Base-by-base conservation (phyloP, 495 filamentous ascomycete species). In the Penicillium bialowiezense region DNA sequence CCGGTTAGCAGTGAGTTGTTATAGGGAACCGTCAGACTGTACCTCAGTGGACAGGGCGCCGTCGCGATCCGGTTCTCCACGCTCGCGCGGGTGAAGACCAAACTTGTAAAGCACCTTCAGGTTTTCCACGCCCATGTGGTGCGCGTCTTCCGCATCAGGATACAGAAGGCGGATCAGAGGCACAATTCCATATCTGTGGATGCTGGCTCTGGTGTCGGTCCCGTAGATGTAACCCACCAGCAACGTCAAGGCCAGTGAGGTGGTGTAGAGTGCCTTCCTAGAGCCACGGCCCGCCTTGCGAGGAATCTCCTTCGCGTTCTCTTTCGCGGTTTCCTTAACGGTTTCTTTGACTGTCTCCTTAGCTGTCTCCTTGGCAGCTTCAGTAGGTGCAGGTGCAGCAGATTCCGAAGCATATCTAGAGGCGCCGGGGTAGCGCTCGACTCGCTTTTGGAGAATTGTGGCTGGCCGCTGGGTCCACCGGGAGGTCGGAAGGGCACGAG, bases 141-240 rank as follows among this genome's bases (percentile, higher is more conserved):
- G 93, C 17, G 93, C 93, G 26, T 91, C 89, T 67, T 97, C 93
- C 32, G 91, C 91, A 65, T 97, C 92, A 1, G 86, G 78, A 44
- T 77, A 90, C 24, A 95, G 10, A 44, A 74, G 59, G 10, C 92
- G 80, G 10, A 97, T 71, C 36, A 86, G 65, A 14, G 84, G 90
- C 19, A 90, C 85, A 24, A 89, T 72, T n/a, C 87, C 72, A 68
- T 87, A 96, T 50, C 81, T 79, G 73, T 97, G 93, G 47, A 92
- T 59, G 57, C 85, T 86, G 18, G 93, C 88, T 49, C 93, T 83
- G 10, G 92, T 96, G 70, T 98, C 93, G 48, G 92, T 97, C 28
- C 83, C 69, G 62, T 96, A 96, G 59, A 88, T 70, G 62, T 88
- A 93, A 24, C 76, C 74, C 39, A 80, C 74, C 36, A 70, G 51